These are phyloP conservation scores for Starmera caribaea DNA, from an alignment of 805 yeast genomes.

Conservation along the genomic window DNA sequence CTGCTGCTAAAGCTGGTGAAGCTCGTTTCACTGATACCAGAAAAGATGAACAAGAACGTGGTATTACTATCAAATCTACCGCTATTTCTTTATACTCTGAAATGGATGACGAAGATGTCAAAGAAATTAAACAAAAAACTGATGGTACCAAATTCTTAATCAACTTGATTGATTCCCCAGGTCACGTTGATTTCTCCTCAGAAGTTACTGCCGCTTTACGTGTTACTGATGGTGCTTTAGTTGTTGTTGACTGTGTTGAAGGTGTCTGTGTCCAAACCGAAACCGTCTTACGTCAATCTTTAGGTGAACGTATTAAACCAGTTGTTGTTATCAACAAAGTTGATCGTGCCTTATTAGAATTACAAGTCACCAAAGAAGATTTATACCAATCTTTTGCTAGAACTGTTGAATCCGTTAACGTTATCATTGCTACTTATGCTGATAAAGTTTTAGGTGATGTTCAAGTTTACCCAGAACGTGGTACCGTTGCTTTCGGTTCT, in stretches of 20 bases:
- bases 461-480: slow-evolving; percentile 97
- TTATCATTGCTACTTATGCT: slow-evolving; percentile 89
- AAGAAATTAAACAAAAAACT: slow-evolving; percentile 75
- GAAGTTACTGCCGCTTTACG: slow-evolving; percentile 99
- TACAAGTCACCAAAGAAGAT: slow-evolving; percentile 98
- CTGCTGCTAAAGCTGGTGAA: slow-evolving; percentile 99
- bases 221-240: slow-evolving; percentile 99
- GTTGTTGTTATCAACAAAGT: slow-evolving; percentile 98
- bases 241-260: slow-evolving; percentile 97
- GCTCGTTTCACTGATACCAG: slow-evolving; percentile 99
- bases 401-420: slow-evolving; percentile 99
- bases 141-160: slow-evolving; percentile 91
- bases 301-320: slow-evolving; percentile 99
- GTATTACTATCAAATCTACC: slow-evolving; percentile 98
- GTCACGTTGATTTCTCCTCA: slow-evolving; percentile 99
- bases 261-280: slow-evolving; percentile 99
- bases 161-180: slow-evolving; percentile 99
- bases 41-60: slow-evolving; percentile 99
- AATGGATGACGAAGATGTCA: slow-evolving; percentile 80
- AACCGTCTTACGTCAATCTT: slow-evolving; percentile 97
- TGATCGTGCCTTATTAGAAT: slow-evolving; percentile 98
- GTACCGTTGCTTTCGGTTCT: slow-evolving; percentile 99
- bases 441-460: slow-evolving; percentile 89
- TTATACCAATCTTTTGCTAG: slow-evolving; percentile 96
- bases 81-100: slow-evolving; percentile 94